Conservation (phyloP, 2,329 filamentous ascomycete species). For the Arthrobotrys sphaeroides region DNA sequence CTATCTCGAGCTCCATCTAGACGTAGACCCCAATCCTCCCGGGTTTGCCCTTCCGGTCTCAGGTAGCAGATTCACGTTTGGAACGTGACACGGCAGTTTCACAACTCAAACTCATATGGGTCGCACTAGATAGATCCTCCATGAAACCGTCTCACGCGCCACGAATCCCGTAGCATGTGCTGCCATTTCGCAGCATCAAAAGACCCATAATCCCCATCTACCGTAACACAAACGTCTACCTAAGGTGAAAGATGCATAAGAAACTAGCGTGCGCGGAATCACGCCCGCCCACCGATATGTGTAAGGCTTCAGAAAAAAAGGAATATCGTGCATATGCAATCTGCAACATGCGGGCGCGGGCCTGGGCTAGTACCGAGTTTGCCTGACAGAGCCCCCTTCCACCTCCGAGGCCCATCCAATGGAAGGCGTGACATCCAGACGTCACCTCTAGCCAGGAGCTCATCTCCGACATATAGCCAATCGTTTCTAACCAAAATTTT, state of each 20-base stretch:
- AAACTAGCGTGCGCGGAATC: constrained; percentile 31
- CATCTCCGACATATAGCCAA: constrained; percentile 32
- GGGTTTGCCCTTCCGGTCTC: too few relatives aligned
- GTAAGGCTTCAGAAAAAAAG: not conserved
- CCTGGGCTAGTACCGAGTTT: constrained; percentile 33
- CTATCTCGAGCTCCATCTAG: too few relatives aligned
- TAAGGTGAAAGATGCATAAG: constrained; percentile 39
- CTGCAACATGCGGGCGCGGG: constrained; percentile 35
- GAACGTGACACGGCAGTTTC: not conserved
- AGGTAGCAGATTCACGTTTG: too few relatives aligned
- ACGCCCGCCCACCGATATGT: not conserved
- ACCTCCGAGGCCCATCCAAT: not conserved
- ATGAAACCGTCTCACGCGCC: not conserved
- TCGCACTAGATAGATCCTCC: constrained; percentile 42
- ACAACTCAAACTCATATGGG: not conserved
- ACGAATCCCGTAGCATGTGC: not conserved
- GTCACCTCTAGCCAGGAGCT: constrained; percentile 22
- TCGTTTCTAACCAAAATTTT: constrained; percentile 1
- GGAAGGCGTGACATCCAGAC: not conserved
- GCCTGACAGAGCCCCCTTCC: constrained; percentile 27
- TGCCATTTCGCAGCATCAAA: constrained; percentile 2
- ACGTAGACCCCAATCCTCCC: too few relatives aligned
- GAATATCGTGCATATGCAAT: not conserved
- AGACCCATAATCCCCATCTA: not conserved
- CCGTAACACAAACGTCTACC: constrained; percentile 31